Evolutionary conservation across 1,284 basidiomycete genomes (phyloP).

Genomic region (Ustilago curta): DNA sequence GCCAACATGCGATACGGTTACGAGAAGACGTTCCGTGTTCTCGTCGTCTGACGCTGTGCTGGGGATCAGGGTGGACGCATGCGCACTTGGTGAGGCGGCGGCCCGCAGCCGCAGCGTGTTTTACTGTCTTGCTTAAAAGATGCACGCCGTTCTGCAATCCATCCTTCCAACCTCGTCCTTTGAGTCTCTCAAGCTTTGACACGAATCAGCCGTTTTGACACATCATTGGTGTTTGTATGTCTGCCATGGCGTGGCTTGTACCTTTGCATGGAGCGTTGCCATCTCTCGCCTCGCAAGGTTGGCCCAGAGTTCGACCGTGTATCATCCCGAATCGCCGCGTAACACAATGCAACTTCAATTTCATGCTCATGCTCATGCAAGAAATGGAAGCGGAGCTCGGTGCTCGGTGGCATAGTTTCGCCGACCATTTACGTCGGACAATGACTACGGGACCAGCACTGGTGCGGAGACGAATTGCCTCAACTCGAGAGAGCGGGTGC

Average conservation of each 20-base stretch:
- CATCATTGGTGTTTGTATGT: too few relatives aligned
- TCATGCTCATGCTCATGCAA: not conserved
- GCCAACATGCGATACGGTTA: too few relatives aligned
- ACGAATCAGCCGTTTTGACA: too few relatives aligned
- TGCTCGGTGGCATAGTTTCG: slow-evolving; percentile 22
- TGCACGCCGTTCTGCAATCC: not conserved
- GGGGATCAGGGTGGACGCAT: not conserved
- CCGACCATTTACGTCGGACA: not conserved
- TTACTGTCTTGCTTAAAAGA: not conserved
- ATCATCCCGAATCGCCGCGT: not conserved
- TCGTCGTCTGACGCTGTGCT: not conserved
- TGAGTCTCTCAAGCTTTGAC: too few relatives aligned
- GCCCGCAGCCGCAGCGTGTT: slow-evolving; percentile 1
- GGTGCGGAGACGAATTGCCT: not conserved
- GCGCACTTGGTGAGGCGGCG: not conserved
- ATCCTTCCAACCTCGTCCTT: too few relatives aligned
- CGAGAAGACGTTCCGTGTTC: not conserved
- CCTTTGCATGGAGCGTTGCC: too few relatives aligned
- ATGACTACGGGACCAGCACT: not conserved
- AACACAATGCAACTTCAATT: not conserved
- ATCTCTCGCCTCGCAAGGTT: not conserved
- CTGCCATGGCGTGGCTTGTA: not conserved
- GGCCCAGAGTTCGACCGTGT: slow-evolving; percentile 9
- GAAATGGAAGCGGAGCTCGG: slow-evolving; percentile 6
- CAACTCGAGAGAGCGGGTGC: too few relatives aligned